Evolutionary conservation across 2,329 filamentous ascomycete species (phyloP), one percentile per base, ranked within the genome.

Genomic region (Epichloe uncinata): DNA sequence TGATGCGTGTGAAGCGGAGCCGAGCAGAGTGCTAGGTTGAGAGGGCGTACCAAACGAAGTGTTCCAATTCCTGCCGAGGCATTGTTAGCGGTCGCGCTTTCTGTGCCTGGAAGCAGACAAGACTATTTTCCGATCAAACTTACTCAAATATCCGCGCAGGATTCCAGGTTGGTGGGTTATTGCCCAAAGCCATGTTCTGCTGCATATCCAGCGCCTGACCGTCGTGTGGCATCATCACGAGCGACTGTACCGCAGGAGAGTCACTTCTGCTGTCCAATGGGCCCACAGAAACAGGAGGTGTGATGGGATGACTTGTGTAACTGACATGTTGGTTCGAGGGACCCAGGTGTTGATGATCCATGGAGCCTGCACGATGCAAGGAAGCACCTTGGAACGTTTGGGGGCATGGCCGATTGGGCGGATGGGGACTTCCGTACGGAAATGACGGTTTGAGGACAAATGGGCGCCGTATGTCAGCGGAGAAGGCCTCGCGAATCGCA

Each of bases 391-490:
- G 38, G 71, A 69, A 81, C 58, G 59, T 69, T 40, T 80, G 72
- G 71, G 6, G 84, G 82, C 79, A 87, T 37, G 84, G 74, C 55
- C 78, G 75, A 58, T 70, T 73, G 55, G 78, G 81, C 55, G 70
- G 77, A 58, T 75, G 79, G 20, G 90, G 87, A 65, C 87, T 93
- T 50, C 87, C 85, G 60, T 90, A 89, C 0, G 89, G 88, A 61
- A 96, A 95, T 46, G 79, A 85, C 3, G 86, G 79, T 66, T 94
- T 95, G 52, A 97, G 71, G 56, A 91, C 86, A 65, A 97, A 97
- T 2, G 89, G 85, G 61, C 88, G 90, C 57, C 77, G 81, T 22
- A 75, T 77, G 64, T 97, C 87, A 48, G 87, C 86, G 30, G 91
- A 96, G 62, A 97, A 97, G 4, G 91, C 91, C 61, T 91, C 82